Conservation (phyloP, 495 filamentous ascomycete genomes). For the Neurospora tetraspora region DNA sequence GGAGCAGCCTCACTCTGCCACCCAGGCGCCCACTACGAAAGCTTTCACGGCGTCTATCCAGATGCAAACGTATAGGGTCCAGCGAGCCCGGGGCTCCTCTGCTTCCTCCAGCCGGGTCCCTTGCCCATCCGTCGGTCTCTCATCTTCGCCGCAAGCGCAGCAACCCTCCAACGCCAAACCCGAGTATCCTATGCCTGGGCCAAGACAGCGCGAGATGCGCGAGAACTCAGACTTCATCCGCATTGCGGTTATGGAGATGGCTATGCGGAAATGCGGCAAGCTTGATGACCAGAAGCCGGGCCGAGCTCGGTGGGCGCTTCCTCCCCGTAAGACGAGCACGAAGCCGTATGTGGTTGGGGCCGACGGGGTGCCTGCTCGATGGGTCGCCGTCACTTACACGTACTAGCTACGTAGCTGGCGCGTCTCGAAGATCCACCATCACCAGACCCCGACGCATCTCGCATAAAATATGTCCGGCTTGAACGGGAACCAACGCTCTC, state of each 20-base stretch:
- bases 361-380: conserved; percentile 43
- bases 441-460: background rate
- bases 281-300: conserved; percentile 76
- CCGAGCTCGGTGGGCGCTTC: conserved; percentile 75
- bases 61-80: conserved; percentile 70
- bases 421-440: background rate
- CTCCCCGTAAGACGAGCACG: conserved; percentile 57
- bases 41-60: conserved; percentile 69
- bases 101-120: conserved; percentile 25
- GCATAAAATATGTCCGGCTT: background rate
- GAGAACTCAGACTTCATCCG: conserved; percentile 93
- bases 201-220: conserved; percentile 77
- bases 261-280: conserved; percentile 89
- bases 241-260: conserved; percentile 92
- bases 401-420: background rate
- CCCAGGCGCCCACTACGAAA: conserved; percentile 17
- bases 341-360: conserved; percentile 41
- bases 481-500: background rate
- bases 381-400: conserved; percentile 27
- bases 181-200: conserved; percentile 32
- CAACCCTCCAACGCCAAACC: conserved; percentile 19
- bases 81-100: conserved; percentile 31
- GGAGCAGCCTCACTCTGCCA: conserved; percentile 39
- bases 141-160: conserved; percentile 30
- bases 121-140: conserved; percentile 23